Base-by-base conservation (phyloP, 495 filamentous ascomycete species). In the Penicillium taxi region DNA sequence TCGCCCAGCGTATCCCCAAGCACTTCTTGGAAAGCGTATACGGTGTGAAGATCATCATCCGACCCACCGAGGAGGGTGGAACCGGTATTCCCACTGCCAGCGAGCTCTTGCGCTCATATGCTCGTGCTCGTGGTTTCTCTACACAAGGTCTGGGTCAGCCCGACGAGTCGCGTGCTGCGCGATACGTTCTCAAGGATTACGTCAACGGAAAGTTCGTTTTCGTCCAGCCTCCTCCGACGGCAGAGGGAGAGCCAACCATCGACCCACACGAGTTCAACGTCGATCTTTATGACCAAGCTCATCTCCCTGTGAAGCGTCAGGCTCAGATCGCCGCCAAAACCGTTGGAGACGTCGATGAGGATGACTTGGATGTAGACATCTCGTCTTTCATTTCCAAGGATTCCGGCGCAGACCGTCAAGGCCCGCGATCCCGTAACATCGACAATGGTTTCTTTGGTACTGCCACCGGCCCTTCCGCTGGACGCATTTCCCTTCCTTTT, bases 181-280 rank as follows among this genome's bases (percentile, higher is more conserved):
- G 93, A 35, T 84, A 84, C 41, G 67, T 99, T 9, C 74, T 99
- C 12, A 99, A 99, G 59, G 93, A 99, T 65, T 96, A 95, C 50
- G 91, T 99, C 39, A 93, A 79, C 52, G 93, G 93, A 37, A 96
- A 94, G 61, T 75, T 99, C 2, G 74, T 95, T 6, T 96, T 82
- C 70, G 86, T 84, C 48, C 78, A 90, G 48, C 90, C 93, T 9
- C 93, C 93, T 0, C 87, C 86, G 1, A 37, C 42, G 2, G 33
- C 42, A 1, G 61, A 65, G 26, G 63, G 59, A n/a, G 72, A 80
- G 25, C 63, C 71, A 0, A 64, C 68, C 14, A 77, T 81, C 38
- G 83, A 96, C 50, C 64, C 73, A 0, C 55, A 61, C 20, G 74
- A 80, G 21, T 99, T 96, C 72, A 99, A 99, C 60, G 58, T 68